Evolutionary conservation across 768 basidiomycete species (phyloP), one percentile per base, ranked within the genome.

Genomic region (Pleurotus ostreatus): DNA sequence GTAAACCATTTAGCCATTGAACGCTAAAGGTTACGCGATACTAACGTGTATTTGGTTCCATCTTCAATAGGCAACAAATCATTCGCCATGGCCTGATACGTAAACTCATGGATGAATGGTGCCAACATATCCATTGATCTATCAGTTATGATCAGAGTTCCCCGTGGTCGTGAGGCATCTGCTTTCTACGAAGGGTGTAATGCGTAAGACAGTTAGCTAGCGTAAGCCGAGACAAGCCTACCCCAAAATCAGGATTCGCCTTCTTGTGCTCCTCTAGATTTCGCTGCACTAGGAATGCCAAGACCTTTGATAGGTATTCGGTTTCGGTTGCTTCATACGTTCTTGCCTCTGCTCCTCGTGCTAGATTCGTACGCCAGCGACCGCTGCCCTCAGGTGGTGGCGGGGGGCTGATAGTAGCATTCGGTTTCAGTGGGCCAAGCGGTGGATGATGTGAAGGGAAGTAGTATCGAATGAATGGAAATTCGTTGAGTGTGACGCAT

Each of bases 51-150:
- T 70, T 81, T 87, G 7, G 78, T 79, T 22, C 95, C 96, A 59
- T 92, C 85, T 55, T 93, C 82, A 51, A 99, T 91, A 15, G 87
- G 88, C 4, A 99, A 78, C 16, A 99, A 71, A 69, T 99, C 97
- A 63, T 94, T 94, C 48, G 89, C 89, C 97, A 99, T 99, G 0
- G 97, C 96, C 70, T 98, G 97, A 70, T 98, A 99, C 18, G 96
- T 98, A 67, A 99, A 99, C 66, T 98, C 97, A 68, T 99, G 97
- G 37, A 97, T 68, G 58, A 98, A 82, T 1, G 97, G 97, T 2
- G 93, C 88, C 22, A 89, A 66, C 63, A 86, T 85, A 70, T 99
- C 97, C 88, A 99, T 93, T 3, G 94, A 82, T n/a, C 97, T 86
- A 70, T 99, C 97, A 4, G 94, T 95, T 58, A 99, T 88, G 65